A percentile compares a stretch with the other conserved stretches of the same genome.
These are phyloP conservation scores for Eucalyptus albens DNA, from an alignment of 345 rosid genomes.

Conservation along the genomic window DNA sequence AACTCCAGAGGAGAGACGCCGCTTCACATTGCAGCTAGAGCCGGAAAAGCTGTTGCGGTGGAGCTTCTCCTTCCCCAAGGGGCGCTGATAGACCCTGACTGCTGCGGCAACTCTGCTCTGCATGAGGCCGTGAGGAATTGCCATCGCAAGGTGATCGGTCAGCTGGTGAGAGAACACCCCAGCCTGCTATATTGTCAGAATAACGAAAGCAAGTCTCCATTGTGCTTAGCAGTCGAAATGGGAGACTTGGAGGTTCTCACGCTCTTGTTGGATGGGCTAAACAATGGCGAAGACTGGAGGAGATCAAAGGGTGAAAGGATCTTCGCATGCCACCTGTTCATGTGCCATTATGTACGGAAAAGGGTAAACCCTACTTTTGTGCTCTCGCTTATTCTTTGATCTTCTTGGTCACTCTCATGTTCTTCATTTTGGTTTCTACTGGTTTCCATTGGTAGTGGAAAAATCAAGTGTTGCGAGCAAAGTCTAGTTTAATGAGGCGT, in stretches of 20 bases:
- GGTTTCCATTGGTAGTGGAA: too few species aligned
- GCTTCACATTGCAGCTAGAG: background rate
- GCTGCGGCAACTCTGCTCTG: background rate
- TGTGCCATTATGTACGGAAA: accelerated
- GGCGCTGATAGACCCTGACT: accelerated
- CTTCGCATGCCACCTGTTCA: background rate
- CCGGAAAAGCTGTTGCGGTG: background rate
- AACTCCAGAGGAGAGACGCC: background rate
- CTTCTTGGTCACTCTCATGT: too few species aligned
- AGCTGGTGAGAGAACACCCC: background rate
- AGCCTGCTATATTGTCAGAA: background rate
- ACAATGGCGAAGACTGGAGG: background rate
- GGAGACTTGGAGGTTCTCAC: background rate
- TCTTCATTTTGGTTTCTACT: too few species aligned
- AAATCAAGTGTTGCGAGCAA: too few species aligned
- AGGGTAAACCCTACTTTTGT: background rate
- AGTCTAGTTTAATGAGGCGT: too few species aligned
- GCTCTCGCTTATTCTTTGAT: background rate
- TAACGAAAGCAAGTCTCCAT: background rate
- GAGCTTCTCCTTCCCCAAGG: background rate
- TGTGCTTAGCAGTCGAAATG: background rate
- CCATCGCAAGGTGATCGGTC: background rate
- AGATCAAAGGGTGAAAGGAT: background rate
- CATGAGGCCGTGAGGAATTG: background rate
- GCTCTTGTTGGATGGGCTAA: background rate